Evolutionary conservation across 257 asterid genomes (phyloP), one percentile per base, ranked within the genome.

Genomic region (Gentiana straminea): DNA sequence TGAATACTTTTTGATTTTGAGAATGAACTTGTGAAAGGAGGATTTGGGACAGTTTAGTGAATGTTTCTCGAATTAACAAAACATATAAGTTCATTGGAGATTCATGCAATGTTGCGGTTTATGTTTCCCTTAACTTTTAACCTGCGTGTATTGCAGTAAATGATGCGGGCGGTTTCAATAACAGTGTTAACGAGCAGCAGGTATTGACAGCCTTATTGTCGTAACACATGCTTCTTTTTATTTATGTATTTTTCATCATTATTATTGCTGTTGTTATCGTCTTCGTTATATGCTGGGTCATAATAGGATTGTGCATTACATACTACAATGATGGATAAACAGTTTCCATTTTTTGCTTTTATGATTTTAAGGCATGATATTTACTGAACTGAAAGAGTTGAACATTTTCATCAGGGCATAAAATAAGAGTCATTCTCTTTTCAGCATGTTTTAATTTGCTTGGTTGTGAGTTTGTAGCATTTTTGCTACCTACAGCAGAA

Each of bases 141-240:
- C 24, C 69, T 69, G 61, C 58, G 52, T 69, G 59, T 34, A 68
- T 66, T 71, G 61, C 95, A 92, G 99, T 76, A 54, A 88, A 88
- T 63, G 97, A 88, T 74, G 90, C 86, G 47, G 97, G 97, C 62
- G 65, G 99, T 82, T 92, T 92, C 81, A 92, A 85, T 84, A 88
- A 92, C 80, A 92, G 94, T 58, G 99, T 92, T 60, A 72, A 93
- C 3, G 99, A 73, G 77, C 91, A 88, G 75, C 95, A 92, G 99
- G 99, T 92, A 79, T 52, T 75, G 60, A 60, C 44, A 55, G 52
- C 52, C 69, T 59, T 68, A 54, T 49, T 35, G 47, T 33, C 7
- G 8, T 39, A 33, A 38, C 49, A 7, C 46, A 41, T 41, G 46
- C 46, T 41, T 5, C 46, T 41, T 0, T 41, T 41, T 41, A 41